Percentiles rank a stretch among this genome's conserved stretches.
These are phyloP conservation scores for Moesziomyces sp. DNA, from an alignment of 1,284 basidiomycete genomes.

Conservation along the genomic window DNA sequence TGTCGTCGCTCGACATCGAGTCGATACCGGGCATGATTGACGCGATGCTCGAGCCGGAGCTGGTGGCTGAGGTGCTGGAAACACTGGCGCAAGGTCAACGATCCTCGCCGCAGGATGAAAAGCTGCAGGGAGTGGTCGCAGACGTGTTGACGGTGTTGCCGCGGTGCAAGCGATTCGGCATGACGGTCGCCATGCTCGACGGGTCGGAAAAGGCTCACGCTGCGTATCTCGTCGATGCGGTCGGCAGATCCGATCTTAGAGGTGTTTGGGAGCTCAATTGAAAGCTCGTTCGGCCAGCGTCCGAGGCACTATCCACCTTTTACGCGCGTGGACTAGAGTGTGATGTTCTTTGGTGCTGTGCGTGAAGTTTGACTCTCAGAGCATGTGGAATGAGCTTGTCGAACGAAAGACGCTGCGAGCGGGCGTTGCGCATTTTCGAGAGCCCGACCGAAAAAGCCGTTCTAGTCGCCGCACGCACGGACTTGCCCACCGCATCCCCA, in stretches of 20 bases:
- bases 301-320: neutral
- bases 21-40: constrained; percentile 35
- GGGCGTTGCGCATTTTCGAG: neutral
- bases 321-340: neutral
- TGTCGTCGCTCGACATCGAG: constrained; percentile 13
- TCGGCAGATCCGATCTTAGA: constrained; percentile 19
- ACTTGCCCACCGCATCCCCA: constrained; percentile 3
- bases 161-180: constrained; percentile 34
- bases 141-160: constrained; percentile 16
- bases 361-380: neutral
- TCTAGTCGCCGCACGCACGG: constrained; percentile 19
- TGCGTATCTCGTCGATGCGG: constrained; percentile 11
- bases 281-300: neutral
- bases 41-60: constrained; percentile 36
- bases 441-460: constrained; percentile 2
- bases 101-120: neutral
- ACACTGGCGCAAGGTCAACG: constrained; percentile 10
- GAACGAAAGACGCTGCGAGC: neutral
- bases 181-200: constrained; percentile 42
- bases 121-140: neutral
- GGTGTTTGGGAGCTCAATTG: constrained; percentile 25
- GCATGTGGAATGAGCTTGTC: neutral
- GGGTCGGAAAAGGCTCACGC: constrained; percentile 20
- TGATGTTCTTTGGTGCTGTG: neutral
- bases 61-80: constrained; percentile 27